Base-by-base conservation (phyloP, 164 flowering plant genomes). In the grape (Vitis vinifera) region DNA sequence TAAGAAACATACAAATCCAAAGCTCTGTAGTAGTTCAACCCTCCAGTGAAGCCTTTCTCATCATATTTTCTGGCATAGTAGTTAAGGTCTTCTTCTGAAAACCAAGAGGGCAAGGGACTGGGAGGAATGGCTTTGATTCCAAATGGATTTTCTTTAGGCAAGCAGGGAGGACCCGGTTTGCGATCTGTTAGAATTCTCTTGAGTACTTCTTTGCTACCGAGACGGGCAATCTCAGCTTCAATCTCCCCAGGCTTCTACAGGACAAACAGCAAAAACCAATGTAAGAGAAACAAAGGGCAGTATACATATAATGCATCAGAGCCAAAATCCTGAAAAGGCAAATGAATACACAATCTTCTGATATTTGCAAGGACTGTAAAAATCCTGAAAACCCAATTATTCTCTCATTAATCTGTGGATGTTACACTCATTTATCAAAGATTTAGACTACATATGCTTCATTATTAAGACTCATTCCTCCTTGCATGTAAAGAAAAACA, bases 201-300 rank as follows among this genome's bases (percentile, higher is more conserved):
- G 31, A 88, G 55, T 9, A 82, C 73, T 48, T 73, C 49, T 56
- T 56, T 70, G 2, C 83, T 68, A n/a, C 82, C 82, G 60, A 47
- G 16, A 11, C 63, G 65, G 48, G 80, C 87, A 58, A 88, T 76
- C 70, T 86, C 91, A 23, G 76, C 84, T 79, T 90, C 95, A 10
- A 82, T 78, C 51, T 76, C 78, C 65, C 88, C 92, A 9, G 88
- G 87, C 65, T 85, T 81, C 92, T 88, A 66, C 55, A 76, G 55
- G 53, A 61, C 1, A 14, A 47, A 58, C 3, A 17, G 44, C 58
- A 49, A 15, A 7, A 19, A 11, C 11, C 3, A 29, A n/a, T 29
- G 59, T 15, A 51, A 3, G 44, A 37, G 44, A 37, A 37, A 37
- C 44, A 37, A 37, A 6, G 7, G 44, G 44, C 44, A 37, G 44